Evolutionary conservation across 176 grass and related monocot species (phyloP), one percentile per base, ranked within the genome.

Genomic region (Oryza rufipogon): DNA sequence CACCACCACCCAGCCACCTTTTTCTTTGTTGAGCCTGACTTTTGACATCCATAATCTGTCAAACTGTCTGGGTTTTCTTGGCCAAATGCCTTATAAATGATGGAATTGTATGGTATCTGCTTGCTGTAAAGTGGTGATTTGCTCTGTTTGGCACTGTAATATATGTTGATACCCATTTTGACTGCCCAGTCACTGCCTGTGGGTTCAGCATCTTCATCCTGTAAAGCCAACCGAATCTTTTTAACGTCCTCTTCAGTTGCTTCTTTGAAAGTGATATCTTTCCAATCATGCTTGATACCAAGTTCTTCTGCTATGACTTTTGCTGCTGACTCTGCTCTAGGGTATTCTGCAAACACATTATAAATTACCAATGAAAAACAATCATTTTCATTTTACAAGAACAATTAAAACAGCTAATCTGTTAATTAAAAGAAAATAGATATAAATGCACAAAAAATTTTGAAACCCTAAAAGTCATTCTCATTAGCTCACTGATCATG

Each of bases 101-200:
- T 87, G 32, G 89, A 87, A 89, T 99, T 99, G 48, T 96, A 99
- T 61, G 96, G 93, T 89, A 99, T 86, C 83, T 99, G 96, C 81
- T 99, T 99, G 80, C 89, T 92, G 77, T 96, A 99, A 85, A 99
- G 86, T 8, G 93, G 93, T 74, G 91, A 99, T 87, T 96, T 99
- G 85, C 96, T 99, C 49, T 96, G 96, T 77, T 82, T 94, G 32
- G 96, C 93, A 87, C 89, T 94, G 86, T 99, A 99, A 83, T 96
- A 99, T 67, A 99, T 89, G 87, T 91, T 99, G 71, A 99, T 99
- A 19, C 93, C 96, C 96, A 99, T 89, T 88, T 96, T 99, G 63
- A 99, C 96, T 25, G 96, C 86, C 96, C 96, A 99, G 48, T 99
- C 96, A 87, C 75, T 86, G 81, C 94, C 94, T 28, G 83, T 83